Evolutionary conservation across 1,139 yeast genomes (phyloP), one percentile per base, ranked within the genome.

Genomic region (Entelexis sorbosivorans): DNA sequence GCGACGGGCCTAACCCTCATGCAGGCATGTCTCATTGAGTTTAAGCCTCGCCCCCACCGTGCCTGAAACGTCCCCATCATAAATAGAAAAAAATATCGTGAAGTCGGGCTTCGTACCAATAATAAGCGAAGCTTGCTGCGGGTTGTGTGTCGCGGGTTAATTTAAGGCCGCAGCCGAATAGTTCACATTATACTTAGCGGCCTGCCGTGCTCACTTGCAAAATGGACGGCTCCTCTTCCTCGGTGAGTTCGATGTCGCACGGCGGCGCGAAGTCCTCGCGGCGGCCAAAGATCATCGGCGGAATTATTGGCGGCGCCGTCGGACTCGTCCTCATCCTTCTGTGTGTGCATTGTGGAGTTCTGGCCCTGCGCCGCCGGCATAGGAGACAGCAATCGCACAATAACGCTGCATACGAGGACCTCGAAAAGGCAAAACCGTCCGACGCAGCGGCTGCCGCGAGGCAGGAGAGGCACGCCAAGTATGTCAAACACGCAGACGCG

Each of bases 251-350:
- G 8, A 29, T n/a, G 34, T 35, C 32, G 32, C 6, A n/a, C 33
- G 34, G 40, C 13, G 36, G 38, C 10, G 5, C 49, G 11, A 22
- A 16, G 26, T 39, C 36, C 4, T 42, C 47, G 20, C 38, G 32
- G 17, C 48, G 52, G 2, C 20, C 40, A 1, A 36, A 40, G 20
- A 50, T 53, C 10, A 46, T 53, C 17, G 52, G 54, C 22, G 56
- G 54, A 4, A 44, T 53, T 2, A 22, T 53, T 17, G 56, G 54
- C 6, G 56, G 56, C 4, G 48, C 48, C 1, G 39, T 51, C 7
- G 56, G 52, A 1, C 29, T 49, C 22, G 38, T 47, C 8, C 35
- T 40, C 3, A 32, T 52, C 13, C 16, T 49, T 14, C 10, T 52
- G 17, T 10, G 39, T 5, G 9, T 31, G 2, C 47, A 44, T n/a